Evolutionary conservation across 768 basidiomycete genomes (phyloP).

Genomic region (Panaeolus papilionaceus): DNA sequence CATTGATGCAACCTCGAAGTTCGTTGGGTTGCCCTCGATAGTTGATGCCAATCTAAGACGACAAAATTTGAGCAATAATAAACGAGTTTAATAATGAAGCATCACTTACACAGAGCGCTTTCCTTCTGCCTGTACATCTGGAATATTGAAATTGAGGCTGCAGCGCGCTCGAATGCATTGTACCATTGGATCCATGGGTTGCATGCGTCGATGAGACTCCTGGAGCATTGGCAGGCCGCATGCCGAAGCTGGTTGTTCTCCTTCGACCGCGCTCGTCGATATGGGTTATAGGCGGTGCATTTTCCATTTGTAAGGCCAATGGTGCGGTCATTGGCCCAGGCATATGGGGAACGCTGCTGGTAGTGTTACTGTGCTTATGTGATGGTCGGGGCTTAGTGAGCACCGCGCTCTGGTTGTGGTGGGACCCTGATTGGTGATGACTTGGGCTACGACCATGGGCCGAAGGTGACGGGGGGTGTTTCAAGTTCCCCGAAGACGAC

Average conservation of each 20-base stretch:
- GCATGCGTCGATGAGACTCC: constrained; percentile 18
- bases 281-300: constrained; percentile 8
- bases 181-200: constrained; percentile 17
- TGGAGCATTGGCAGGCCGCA: neutral
- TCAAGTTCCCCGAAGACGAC: neutral
- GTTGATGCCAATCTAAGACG: constrained; percentile 75
- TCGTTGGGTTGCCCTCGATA: constrained; percentile 69
- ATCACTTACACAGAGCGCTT: constrained; percentile 77
- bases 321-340: constrained; percentile 16
- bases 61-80: constrained; percentile 2
- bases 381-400: constrained; percentile 11
- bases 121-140: constrained; percentile 78
- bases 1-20: constrained; percentile 83
- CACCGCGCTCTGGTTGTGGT: constrained; percentile 19
- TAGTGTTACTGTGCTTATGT: constrained; percentile 15
- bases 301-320: neutral
- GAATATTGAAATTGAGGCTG: constrained; percentile 66
- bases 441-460: constrained; percentile 5
- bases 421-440: constrained; percentile 16
- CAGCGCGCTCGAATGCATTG: constrained; percentile 30
- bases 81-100: neutral
- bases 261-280: constrained; percentile 1
- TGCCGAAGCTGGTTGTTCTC: constrained; percentile 6
- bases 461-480: constrained; percentile 11
- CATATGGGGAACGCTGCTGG: neutral